Conservation (phyloP, 345 rosid genomes). For the Ceriops zippeliana region DNA sequence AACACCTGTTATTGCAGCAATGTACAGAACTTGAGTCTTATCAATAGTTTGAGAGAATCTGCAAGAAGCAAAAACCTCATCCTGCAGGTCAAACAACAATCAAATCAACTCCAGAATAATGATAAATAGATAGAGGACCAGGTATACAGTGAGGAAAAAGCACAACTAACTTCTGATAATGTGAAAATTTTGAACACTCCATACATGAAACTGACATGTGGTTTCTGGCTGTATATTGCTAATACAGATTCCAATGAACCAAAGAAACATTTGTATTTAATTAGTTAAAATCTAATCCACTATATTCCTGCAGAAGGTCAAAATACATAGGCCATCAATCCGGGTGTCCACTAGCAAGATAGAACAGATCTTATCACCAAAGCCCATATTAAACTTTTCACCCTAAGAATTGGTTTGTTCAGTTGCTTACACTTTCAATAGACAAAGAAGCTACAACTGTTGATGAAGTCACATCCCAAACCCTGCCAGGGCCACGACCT, state of each 20-base stretch:
- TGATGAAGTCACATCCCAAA: conserved; percentile 74
- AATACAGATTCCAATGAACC: too few relatives aligned
- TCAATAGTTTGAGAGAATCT: conserved; percentile 59
- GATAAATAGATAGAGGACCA: neutral
- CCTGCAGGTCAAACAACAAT: conserved; percentile 41
- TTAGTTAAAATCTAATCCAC: too few relatives aligned
- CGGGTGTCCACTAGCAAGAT: too few relatives aligned
- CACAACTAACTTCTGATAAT: neutral
- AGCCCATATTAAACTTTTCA: neutral
- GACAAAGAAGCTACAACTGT: conserved; percentile 56
- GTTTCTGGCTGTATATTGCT: too few relatives aligned
- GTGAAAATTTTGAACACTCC: too few relatives aligned
- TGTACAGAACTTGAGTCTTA: conserved; percentile 48
- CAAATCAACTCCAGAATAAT: conserved; percentile 18
- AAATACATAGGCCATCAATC: too few relatives aligned
- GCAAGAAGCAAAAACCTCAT: conserved; percentile 72
- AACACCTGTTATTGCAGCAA: conserved; percentile 76
- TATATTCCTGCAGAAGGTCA: too few relatives aligned
- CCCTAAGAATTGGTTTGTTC: neutral
- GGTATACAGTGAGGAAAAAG: conserved; percentile 1
- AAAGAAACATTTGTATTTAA: too few relatives aligned
- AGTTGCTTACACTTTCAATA: conserved; percentile 52
- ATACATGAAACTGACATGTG: too few relatives aligned
- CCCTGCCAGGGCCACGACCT: conserved; percentile 62
- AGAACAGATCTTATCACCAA: neutral